A percentile compares a stretch with the other conserved stretches of the same genome.
Conservation (phyloP, 139 green algal genomes). For the Dunaliella sp. region DNA sequence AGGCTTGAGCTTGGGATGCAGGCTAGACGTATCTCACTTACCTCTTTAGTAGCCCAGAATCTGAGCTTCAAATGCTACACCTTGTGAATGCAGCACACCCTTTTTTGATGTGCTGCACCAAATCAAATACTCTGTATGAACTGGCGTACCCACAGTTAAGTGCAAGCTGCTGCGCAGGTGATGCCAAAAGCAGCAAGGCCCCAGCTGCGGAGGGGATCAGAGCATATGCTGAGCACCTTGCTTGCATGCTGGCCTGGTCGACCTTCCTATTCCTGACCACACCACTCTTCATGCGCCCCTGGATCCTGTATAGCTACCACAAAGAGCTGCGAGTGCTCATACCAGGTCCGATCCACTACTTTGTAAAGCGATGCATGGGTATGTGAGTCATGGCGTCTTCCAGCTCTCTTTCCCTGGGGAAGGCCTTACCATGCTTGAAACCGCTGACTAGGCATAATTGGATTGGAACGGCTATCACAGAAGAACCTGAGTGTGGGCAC, state of each 20-base stretch:
- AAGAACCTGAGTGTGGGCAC: too few relatives aligned
- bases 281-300: slow-evolving; percentile 6
- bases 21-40: too few relatives aligned
- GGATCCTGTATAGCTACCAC: slow-evolving; percentile 19
- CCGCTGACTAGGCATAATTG: too few relatives aligned
- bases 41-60: too few relatives aligned
- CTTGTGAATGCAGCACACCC: neutral
- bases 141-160: too few relatives aligned
- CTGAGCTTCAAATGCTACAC: neutral
- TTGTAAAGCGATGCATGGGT: neutral
- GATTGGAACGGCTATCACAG: too few relatives aligned
- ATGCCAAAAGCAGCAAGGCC: neutral
- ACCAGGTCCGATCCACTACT: slow-evolving; percentile 11
- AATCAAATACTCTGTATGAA: too few relatives aligned
- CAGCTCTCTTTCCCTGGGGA: neutral
- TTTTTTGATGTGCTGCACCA: neutral
- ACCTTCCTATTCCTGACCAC: neutral
- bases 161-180: too few relatives aligned
- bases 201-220: neutral
- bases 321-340: slow-evolving; percentile 21
- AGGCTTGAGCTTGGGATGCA: too few relatives aligned
- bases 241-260: neutral
- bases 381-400: neutral
- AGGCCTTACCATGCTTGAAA: neutral
- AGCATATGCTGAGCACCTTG: neutral